Evolutionary conservation across 192 early-diverging fungal genomes (phyloP), one percentile per base, ranked within the genome.

Genomic region (Backusella australiensis): DNA sequence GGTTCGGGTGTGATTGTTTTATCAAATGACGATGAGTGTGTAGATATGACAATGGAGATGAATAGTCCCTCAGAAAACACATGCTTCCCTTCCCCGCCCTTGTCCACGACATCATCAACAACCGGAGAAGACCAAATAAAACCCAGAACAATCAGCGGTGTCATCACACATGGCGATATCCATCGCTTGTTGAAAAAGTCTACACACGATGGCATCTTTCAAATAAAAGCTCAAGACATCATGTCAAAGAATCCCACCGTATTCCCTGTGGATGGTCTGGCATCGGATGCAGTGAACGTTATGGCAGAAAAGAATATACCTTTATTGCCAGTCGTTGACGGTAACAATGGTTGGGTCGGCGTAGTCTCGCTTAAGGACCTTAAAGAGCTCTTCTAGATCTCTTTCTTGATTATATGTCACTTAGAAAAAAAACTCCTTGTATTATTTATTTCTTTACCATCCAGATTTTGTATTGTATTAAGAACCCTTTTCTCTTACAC

Each of bases 111-210:
- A 23, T 74, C 72, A 21, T 63, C 52, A 3, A 36, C 44, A 12
- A 29, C n/a, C 21, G 34, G 41, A 32, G 53, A 42, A 32, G 26
- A 77, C 15, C 32, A 38, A 36, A 29, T 39, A 8, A 52, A 23
- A 26, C 26, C 74, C 14, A 49, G 38, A 34, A 76, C 74, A 39
- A 74, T 85, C 15, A 36, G 76, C 1, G 84, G 84, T 39, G 53
- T 85, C 0, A 82, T 85, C 32, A 85, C 84, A 32, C 79, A 80
- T 19, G 84, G 78, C 12, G 84, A 82, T 34, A 78, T 85, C 5
- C 75, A 82, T 29, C 66, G 84, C 21, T 73, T 82, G 29, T 42
- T 85, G 19, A 73, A 73, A 63, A n/a, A 68, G 6, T 44, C 76
- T 12, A 70, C 73, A 32, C 38, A 69, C 12, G 84, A 75, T 29